phyloP scores from a whole-genome alignment of 2,329 filamentous ascomycete species.

The Metarhizium album region DNA sequence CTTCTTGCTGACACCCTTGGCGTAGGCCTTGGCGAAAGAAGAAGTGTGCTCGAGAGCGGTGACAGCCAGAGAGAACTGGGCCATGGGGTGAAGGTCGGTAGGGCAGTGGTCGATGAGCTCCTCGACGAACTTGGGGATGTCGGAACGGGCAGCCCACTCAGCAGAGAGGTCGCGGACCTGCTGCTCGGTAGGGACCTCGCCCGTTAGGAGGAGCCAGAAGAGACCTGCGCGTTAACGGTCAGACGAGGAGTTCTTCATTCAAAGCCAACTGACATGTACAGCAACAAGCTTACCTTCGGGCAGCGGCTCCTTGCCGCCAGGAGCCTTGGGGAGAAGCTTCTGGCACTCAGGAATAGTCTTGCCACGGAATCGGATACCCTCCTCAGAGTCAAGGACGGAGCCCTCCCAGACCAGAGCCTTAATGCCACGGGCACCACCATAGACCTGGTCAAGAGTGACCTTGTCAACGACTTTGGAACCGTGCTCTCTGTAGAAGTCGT shows the following conservation, averaged over 20 bases:
- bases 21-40: constrained; percentile 95
- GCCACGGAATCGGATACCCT: constrained; percentile 98
- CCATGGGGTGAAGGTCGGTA: constrained; percentile 98
- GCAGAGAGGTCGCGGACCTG: constrained; percentile 97
- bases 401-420: constrained; percentile 98
- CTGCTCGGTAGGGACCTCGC: constrained; percentile 94
- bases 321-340: constrained; percentile 91
- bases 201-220: constrained; percentile 98
- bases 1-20: constrained; percentile 98
- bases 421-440: constrained; percentile 97
- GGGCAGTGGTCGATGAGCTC: constrained; percentile 99
- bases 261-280: too few species aligned
- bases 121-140: constrained; percentile 95
- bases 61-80: constrained; percentile 95
- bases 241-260: neutral
- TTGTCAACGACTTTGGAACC: constrained; percentile 93
- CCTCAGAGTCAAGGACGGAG: constrained; percentile 94
- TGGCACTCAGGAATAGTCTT: constrained; percentile 99
- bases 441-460: constrained; percentile 98
- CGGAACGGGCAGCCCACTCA: constrained; percentile 96
- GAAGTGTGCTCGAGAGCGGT: constrained; percentile 98
- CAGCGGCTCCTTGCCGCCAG: constrained; percentile 91
- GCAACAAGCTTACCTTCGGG: constrained; percentile 59
- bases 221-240: constrained; percentile 48
- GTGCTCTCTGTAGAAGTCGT: constrained; percentile 56